Percentiles rank a stretch among this genome's conserved stretches.
Conservation (phyloP, 139 green algal genomes). For the Coccomyxa sp. region DNA sequence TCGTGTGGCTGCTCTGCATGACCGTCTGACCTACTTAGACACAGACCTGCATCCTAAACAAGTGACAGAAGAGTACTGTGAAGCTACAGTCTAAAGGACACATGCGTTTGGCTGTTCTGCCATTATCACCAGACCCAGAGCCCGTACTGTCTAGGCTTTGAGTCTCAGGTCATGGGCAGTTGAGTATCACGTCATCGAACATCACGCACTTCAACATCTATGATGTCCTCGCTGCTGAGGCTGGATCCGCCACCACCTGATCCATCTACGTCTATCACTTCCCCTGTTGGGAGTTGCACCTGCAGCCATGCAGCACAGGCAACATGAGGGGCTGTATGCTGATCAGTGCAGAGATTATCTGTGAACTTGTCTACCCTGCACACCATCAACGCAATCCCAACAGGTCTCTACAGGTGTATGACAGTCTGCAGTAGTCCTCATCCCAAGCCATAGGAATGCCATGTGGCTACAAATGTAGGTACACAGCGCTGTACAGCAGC, state of each 20-base stretch:
- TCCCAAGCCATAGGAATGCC: no score
- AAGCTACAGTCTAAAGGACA: not conserved
- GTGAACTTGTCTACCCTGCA: not conserved
- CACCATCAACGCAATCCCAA: not conserved
- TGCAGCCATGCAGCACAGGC: not conserved
- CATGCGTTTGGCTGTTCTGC: not conserved
- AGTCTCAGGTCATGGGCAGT: not conserved
- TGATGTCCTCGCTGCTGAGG: not conserved
- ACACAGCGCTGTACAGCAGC: not conserved
- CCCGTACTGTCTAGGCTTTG: not conserved
- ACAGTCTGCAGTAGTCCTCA: no score
- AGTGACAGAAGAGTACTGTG: not conserved
- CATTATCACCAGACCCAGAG: not conserved
- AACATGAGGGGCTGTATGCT: no score
- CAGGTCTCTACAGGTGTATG: no score
- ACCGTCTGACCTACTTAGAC: no score
- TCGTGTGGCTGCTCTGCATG: no score
- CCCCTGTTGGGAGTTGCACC: not conserved
- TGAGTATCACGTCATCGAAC: not conserved
- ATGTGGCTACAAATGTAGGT: no score
- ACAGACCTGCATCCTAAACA: no score
- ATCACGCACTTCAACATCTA: not conserved
- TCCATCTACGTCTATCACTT: not conserved
- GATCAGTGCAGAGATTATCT: not conserved
- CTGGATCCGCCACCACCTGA: not conserved